Percentiles rank a stretch among this genome's conserved stretches.
Evolutionary conservation across 257 asterid species (phyloP).

Genomic region (Nicotiana sylvestris): DNA sequence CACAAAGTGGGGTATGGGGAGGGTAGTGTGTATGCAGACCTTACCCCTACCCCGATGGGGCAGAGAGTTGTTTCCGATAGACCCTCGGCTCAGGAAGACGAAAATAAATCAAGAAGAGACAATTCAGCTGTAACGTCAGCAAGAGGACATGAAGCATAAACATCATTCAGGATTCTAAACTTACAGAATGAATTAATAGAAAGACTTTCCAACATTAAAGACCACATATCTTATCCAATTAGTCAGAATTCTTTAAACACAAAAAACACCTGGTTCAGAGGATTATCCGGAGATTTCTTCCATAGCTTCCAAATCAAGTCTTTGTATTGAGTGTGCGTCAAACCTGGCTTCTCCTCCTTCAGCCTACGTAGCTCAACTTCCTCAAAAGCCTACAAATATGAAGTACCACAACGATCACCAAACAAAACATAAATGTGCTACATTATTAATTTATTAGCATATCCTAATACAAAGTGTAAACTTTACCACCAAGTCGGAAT

Average conservation of each 20-base stretch:
- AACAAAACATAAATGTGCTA: not conserved
- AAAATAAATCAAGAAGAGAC: too few species aligned
- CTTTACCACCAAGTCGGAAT: not conserved
- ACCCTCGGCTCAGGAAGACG: too few species aligned
- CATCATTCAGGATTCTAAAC: not conserved
- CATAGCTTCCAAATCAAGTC: conserved; percentile 93
- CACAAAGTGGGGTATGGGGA: too few species aligned
- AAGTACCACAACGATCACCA: not conserved
- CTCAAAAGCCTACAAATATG: conserved; percentile 23
- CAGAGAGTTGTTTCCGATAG: too few species aligned
- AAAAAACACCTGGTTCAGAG: conserved; percentile 68
- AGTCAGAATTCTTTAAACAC: not conserved
- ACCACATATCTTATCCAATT: not conserved
- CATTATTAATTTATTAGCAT: not conserved
- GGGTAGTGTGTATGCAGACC: too few species aligned
- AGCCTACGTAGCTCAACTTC: conserved; percentile 27
- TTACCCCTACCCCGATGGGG: too few species aligned
- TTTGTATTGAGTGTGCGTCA: conserved; percentile 40
- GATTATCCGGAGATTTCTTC: conserved; percentile 93
- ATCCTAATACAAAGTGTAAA: not conserved
- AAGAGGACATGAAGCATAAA: not conserved
- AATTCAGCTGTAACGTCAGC: too few species aligned
- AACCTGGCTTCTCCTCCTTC: conserved; percentile 44
- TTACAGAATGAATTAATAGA: not conserved
- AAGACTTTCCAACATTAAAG: not conserved